Evolutionary conservation across 1,284 basidiomycete genomes (phyloP).

Genomic region (Macrocystidia cucumis): DNA sequence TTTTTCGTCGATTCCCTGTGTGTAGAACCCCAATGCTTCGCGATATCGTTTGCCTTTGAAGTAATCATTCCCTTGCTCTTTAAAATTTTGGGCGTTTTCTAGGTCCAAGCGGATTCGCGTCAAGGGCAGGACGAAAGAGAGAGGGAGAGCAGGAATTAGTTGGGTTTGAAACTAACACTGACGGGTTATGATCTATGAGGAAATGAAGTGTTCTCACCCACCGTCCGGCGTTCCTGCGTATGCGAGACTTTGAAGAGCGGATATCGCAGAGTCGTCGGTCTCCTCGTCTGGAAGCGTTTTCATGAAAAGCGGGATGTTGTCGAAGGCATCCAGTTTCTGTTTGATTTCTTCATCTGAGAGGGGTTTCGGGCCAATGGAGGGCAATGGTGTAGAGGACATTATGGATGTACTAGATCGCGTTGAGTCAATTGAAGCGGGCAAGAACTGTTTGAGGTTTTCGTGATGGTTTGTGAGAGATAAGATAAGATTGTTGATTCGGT

Average conservation of each 20-base stretch:
- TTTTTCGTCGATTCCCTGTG: conserved; percentile 81
- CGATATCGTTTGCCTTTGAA: conserved; percentile 82
- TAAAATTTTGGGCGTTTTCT: conserved; percentile 93
- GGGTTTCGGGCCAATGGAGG: conserved; percentile 25
- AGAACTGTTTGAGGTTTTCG: no score
- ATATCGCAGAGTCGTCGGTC: conserved; percentile 57
- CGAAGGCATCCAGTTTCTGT: conserved; percentile 42
- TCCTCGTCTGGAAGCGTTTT: conserved; percentile 71
- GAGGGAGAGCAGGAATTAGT: no score
- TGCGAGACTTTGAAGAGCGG: conserved; percentile 81
- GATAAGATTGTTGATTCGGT: no score
- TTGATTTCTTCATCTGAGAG: conserved; percentile 28
- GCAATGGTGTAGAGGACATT: conserved; percentile 59
- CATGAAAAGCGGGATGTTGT: conserved; percentile 88
- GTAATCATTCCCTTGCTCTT: conserved; percentile 93
- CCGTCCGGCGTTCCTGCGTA: conserved; percentile 93
- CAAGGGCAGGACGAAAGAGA: no score
- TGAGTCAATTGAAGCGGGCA: conserved; percentile 22
- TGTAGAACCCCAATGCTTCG: conserved; percentile 88
- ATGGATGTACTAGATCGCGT: no score
- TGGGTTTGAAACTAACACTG: no score
- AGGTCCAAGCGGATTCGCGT: no score
- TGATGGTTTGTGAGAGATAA: no score
- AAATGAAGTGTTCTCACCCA: conserved; percentile 34
- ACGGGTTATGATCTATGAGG: not conserved